These are phyloP conservation scores for Backusella sp. DNA, from an alignment of 192 early-diverging fungal genomes.

Conservation along the genomic window DNA sequence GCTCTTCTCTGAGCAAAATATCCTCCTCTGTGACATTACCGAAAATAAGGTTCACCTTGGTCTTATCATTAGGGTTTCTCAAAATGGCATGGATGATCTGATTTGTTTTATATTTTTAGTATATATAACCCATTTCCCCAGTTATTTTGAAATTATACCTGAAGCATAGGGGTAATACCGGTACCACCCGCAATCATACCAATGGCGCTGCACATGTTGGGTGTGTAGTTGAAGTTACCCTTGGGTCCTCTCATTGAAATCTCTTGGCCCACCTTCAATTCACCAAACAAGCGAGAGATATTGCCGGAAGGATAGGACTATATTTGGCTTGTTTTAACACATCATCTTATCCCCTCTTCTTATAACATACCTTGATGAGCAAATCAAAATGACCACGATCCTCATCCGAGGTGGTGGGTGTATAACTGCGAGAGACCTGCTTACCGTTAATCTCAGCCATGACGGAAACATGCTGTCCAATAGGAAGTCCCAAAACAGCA, in stretches of 20 bases:
- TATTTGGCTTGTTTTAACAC: not conserved
- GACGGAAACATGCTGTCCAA: conserved; percentile 91
- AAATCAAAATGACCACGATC: conserved; percentile 89
- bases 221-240: conserved; percentile 83
- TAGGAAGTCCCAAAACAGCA: conserved; percentile 80
- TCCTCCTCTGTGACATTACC: conserved; percentile 90
- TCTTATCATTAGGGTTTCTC: conserved; percentile 86
- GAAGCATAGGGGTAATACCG: conserved; percentile 73
- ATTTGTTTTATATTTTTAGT: conserved; percentile 1
- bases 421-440: conserved; percentile 84
- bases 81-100: conserved; percentile 84
- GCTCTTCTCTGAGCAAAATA: conserved; percentile 81
- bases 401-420: conserved; percentile 83
- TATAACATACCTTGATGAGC: conserved; percentile 80
- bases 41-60: conserved; percentile 84
- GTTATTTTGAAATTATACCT: conserved; percentile 90
- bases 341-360: not conserved
- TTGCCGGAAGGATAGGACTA: conserved; percentile 80
- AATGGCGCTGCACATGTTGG: conserved; percentile 74
- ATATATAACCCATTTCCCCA: not conserved
- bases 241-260: conserved; percentile 86
- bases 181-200: conserved; percentile 82
- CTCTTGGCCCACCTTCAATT: conserved; percentile 69
- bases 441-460: conserved; percentile 84
- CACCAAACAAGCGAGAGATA: conserved; percentile 71